phyloP scores from a whole-genome alignment of 116 monocot species.

The Cymodocea nodosa region DNA sequence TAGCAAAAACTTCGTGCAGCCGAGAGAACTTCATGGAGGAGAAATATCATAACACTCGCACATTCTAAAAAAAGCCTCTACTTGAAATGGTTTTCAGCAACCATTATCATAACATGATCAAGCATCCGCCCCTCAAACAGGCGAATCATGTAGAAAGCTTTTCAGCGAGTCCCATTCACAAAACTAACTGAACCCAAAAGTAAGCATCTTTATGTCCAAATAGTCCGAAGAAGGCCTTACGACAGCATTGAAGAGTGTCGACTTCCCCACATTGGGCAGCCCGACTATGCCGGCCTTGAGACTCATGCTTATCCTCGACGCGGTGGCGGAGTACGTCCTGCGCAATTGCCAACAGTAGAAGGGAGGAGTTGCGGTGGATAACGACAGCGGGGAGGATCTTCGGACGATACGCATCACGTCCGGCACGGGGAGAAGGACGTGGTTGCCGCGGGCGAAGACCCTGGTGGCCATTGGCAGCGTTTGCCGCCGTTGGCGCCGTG shows the following conservation, averaged over 20 bases:
- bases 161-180: too few relatives aligned
- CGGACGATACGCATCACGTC: background rate
- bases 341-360: constrained; percentile 5
- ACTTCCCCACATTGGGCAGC: constrained; percentile 96
- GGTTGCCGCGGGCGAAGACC: constrained; percentile 3
- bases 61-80: too few relatives aligned
- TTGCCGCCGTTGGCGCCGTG: too few relatives aligned
- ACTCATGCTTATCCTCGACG: constrained; percentile 74
- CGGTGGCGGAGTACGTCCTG: constrained; percentile 26
- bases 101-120: too few relatives aligned
- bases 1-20: too few relatives aligned
- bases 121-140: too few relatives aligned
- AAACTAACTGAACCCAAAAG: too few relatives aligned
- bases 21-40: too few relatives aligned
- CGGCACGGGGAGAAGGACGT: constrained; percentile 6
- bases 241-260: constrained; percentile 95
- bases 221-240: constrained; percentile 21
- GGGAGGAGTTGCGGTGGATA: background rate
- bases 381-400: background rate
- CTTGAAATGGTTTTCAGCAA: too few relatives aligned
- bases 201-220: too few relatives aligned
- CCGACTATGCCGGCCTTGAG: constrained; percentile 94
- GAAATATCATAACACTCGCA: too few relatives aligned
- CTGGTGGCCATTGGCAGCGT: constrained; percentile 4
- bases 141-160: too few relatives aligned